Evolutionary conservation across 2,329 filamentous ascomycete species (phyloP).

Genomic region (Sporothrix schenckii): DNA sequence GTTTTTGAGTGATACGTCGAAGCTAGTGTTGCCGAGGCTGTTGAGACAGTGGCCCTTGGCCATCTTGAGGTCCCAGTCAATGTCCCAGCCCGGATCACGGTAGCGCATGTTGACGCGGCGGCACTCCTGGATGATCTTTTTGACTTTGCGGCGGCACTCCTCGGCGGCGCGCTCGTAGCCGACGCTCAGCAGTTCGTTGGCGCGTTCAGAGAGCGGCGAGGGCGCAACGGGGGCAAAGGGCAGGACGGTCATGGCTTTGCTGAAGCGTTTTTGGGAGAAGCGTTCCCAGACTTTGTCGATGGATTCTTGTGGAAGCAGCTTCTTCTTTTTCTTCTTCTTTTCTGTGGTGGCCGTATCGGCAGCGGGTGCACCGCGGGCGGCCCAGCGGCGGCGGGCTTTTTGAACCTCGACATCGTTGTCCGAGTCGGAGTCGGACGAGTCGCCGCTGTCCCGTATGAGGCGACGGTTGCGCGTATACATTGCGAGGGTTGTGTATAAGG

Average conservation of each 20-base stretch:
- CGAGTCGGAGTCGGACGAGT: conserved; percentile 41
- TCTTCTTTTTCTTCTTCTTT: conserved; percentile 62
- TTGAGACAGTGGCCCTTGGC: conserved; percentile 61
- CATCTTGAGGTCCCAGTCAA: conserved; percentile 70
- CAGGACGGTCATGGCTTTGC: conserved; percentile 66
- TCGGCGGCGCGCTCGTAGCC: conserved; percentile 67
- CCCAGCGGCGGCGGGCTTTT: conserved; percentile 25
- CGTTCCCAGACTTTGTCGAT: conserved; percentile 69
- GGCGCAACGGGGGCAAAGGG: conserved; percentile 64
- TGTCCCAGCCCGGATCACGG: conserved; percentile 64
- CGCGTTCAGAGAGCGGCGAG: conserved; percentile 54
- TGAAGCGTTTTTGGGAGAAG: conserved; percentile 63
- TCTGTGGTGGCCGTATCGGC: conserved; percentile 40
- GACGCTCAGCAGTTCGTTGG: conserved; percentile 62
- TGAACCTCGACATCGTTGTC: conserved; percentile 28
- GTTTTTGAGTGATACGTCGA: conserved; percentile 49
- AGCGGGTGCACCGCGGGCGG: conserved; percentile 14
- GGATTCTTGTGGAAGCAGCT: conserved; percentile 62
- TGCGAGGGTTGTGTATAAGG: background rate
- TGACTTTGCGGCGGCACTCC: conserved; percentile 64
- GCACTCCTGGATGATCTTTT: conserved; percentile 67
- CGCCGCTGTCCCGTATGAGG: conserved; percentile 5
- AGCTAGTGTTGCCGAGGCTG: conserved; percentile 55
- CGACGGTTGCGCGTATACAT: conserved; percentile 31
- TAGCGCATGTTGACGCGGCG: conserved; percentile 78